A percentile compares a stretch with the other conserved stretches of the same genome.
phyloP scores from a whole-genome alignment of 2,329 filamentous ascomycete species.

The Ciborinia camelliae region DNA sequence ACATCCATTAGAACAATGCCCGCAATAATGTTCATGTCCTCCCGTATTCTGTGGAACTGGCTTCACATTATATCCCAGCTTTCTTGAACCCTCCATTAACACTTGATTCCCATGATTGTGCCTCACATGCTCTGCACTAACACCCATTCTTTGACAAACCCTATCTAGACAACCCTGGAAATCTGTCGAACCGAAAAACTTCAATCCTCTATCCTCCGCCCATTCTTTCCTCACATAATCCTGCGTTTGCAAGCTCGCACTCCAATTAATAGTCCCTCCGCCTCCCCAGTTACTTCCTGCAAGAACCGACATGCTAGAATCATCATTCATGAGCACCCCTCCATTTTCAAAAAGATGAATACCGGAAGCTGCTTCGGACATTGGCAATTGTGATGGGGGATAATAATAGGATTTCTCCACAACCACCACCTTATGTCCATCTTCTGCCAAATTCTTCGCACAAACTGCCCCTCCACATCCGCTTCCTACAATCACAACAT shows the following conservation, averaged over 20 bases:
- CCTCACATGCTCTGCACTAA: slow-evolving; percentile 59
- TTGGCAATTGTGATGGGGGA: slow-evolving; percentile 67
- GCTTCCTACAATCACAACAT: slow-evolving; percentile 82
- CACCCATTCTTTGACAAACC: slow-evolving; percentile 77
- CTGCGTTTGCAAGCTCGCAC: slow-evolving; percentile 62
- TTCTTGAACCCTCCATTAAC: slow-evolving; percentile 70
- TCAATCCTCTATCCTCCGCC: slow-evolving; percentile 62
- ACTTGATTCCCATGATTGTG: slow-evolving; percentile 71
- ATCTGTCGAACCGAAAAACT: slow-evolving; percentile 68
- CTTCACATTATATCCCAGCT: slow-evolving; percentile 68
- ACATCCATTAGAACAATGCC: slow-evolving; percentile 59
- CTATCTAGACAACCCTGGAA: slow-evolving; percentile 79
- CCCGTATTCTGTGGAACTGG: slow-evolving; percentile 77
- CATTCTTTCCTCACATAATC: slow-evolving; percentile 77
- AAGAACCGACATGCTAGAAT: slow-evolving; percentile 57
- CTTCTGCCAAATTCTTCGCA: slow-evolving; percentile 77
- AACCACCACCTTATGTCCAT: slow-evolving; percentile 71
- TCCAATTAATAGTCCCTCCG: slow-evolving; percentile 88
- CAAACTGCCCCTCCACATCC: slow-evolving; percentile 81
- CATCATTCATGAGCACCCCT: slow-evolving; percentile 54
- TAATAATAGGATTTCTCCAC: slow-evolving; percentile 82
- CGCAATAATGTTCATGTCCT: slow-evolving; percentile 70
- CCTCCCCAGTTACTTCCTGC: slow-evolving; percentile 78
- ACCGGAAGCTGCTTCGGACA: slow-evolving; percentile 60
- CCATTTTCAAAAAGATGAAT: slow-evolving; percentile 67